Base-by-base conservation (phyloP, 2,329 filamentous ascomycete genomes). In the Fusarium veterinarium region DNA sequence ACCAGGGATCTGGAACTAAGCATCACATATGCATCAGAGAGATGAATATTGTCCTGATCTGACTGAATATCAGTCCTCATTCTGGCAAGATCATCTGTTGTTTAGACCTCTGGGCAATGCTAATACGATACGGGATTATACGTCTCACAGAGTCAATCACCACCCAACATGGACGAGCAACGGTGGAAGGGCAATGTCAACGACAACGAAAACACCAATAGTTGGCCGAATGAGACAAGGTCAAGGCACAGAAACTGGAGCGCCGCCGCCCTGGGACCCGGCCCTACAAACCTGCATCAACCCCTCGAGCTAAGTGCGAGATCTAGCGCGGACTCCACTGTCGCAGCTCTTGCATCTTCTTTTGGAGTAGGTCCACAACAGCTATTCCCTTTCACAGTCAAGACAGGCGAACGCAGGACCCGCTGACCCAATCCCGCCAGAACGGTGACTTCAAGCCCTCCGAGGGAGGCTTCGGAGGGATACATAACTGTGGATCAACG, bases 261-360 rank as follows among this genome's bases (percentile, higher is more conserved):
- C 58, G 52, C 67, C 67, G 70, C 67, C 67, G 67, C 69, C 67
- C 68, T 77, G 74, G 75, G 69, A 69, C 63, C 72, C 64, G 68
- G 55, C 74, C 60, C 59, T 74, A 63, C 65, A 69, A 69, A 56
- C 72, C 60, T 70, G 72, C 75, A 65, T 75, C 69, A 76, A 76
- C 68, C 67, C 75, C 63, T 77, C 67, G 67, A 77, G 70, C 72
- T 71, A 74, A 65, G 67, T 66, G 70, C 66, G 49, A 69, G 62
- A 67, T 74, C 64, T 65, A 65, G 67, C 60, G 44, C 65, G 51
- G 57, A 57, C 60, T 73, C 73, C 55, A 66, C 55, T 64, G 40
- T 57, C 61, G 65, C 56, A 71, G 63, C 65, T 72, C 68, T 76
- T 60, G 60, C 58, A 69, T 60, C 66, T 75, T 68, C 62, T 60